Conservation (phyloP, 2,329 filamentous ascomycete species). For the Metarhizium humberi region DNA sequence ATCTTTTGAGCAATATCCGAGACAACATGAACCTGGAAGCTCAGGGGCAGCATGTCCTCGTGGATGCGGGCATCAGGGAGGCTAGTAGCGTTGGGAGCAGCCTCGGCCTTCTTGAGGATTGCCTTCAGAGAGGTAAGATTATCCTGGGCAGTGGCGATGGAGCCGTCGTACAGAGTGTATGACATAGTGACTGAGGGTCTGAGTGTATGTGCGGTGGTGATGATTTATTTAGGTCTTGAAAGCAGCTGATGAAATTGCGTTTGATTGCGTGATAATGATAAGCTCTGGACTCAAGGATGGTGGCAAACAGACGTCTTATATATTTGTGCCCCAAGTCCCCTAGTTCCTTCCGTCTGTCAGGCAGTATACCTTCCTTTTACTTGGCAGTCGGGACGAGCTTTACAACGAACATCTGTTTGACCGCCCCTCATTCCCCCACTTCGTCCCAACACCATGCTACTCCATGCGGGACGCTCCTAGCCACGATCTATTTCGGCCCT, state of each 20-base stretch:
- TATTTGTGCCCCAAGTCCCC: background rate
- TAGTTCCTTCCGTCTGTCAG: background rate
- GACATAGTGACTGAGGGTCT: conserved; percentile 19
- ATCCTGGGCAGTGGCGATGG: conserved; percentile 21
- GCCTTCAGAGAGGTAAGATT: conserved; percentile 20
- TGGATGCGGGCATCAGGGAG: conserved; percentile 23
- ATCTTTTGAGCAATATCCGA: conserved; percentile 22
- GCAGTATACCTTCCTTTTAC: background rate
- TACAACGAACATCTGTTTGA: background rate
- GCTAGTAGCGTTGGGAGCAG: conserved; percentile 19
- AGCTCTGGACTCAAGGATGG: background rate
- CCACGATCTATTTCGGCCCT: background rate
- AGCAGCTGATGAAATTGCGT: background rate
- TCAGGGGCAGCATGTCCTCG: conserved; percentile 34
- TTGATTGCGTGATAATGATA: background rate
- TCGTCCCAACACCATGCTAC: background rate
- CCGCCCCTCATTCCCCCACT: background rate
- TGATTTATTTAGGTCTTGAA: background rate
- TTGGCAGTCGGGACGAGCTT: background rate
- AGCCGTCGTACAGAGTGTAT: conserved; percentile 32
- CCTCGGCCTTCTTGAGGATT: conserved; percentile 28
- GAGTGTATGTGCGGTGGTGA: background rate
- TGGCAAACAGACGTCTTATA: conserved; percentile 1
- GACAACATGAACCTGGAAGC: conserved; percentile 28
- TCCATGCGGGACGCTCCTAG: background rate